Evolutionary conservation across 257 asterid species (phyloP).

Genomic region (Capsicum pubescens): DNA sequence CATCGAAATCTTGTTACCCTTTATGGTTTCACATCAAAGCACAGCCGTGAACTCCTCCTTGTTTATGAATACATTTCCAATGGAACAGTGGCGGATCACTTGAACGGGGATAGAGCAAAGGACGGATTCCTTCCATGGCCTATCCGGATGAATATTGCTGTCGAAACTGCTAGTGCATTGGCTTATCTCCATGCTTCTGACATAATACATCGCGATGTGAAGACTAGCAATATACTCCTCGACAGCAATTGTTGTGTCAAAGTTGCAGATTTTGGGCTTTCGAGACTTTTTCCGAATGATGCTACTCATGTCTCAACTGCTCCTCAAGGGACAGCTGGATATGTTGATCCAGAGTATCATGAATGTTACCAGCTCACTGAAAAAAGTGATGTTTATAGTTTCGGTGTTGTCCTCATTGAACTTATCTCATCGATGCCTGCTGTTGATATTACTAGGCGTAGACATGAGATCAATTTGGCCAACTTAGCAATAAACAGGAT

Average conservation of each 20-base stretch:
- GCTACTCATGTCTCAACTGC: slow-evolving; percentile 81
- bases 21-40: slow-evolving; percentile 77
- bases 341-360: slow-evolving; percentile 83
- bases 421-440: slow-evolving; percentile 87
- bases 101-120: slow-evolving; percentile 55
- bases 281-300: slow-evolving; percentile 62
- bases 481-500: slow-evolving; percentile 63
- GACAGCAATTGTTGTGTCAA: slow-evolving; percentile 61
- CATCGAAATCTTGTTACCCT: slow-evolving; percentile 75
- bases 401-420: slow-evolving; percentile 77
- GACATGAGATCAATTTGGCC: slow-evolving; percentile 74
- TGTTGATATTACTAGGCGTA: slow-evolving; percentile 65
- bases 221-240: slow-evolving; percentile 74
- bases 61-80: slow-evolving; percentile 80
- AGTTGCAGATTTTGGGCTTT: slow-evolving; percentile 87
- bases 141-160: slow-evolving; percentile 65
- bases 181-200: slow-evolving; percentile 76
- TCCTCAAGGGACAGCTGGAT: slow-evolving; percentile 89
- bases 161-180: slow-evolving; percentile 70
- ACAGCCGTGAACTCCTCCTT: slow-evolving; percentile 71
- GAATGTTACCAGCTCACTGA: slow-evolving; percentile 70
- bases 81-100: slow-evolving; percentile 78
- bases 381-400: slow-evolving; percentile 83
- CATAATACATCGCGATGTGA: slow-evolving; percentile 73
- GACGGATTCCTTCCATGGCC: slow-evolving; percentile 60